Evolutionary conservation across 176 grass and related monocot genomes (phyloP).

Genomic region (Eragrostis curvula): DNA sequence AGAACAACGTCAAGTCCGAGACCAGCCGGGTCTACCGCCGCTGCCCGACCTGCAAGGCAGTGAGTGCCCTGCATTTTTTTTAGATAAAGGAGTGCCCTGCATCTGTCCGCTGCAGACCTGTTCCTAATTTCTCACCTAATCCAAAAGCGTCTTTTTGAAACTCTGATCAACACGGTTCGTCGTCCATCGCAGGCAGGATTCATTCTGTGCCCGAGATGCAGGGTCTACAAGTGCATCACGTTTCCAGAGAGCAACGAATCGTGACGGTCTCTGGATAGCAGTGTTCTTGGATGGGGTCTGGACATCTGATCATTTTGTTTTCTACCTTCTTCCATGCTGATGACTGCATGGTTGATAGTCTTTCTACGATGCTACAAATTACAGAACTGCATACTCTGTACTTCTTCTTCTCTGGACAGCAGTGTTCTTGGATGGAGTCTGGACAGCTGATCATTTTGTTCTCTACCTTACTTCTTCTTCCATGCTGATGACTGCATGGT

Average conservation of each 20-base stretch:
- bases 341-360: not conserved
- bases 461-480: not conserved
- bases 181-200: constrained; percentile 53
- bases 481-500: not conserved
- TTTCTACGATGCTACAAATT: not conserved
- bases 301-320: not conserved
- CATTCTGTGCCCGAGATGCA: constrained; percentile 70
- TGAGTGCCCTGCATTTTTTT: no score
- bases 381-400: not conserved
- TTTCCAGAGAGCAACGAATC: constrained; percentile 57
- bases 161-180: not conserved
- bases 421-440: no score
- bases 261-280: constrained; percentile 36
- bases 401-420: no score
- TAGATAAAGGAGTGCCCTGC: no score
- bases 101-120: not conserved
- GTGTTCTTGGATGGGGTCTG: not conserved
- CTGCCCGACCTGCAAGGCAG: constrained; percentile 82
- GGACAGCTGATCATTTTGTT: no score
- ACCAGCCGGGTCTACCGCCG: constrained; percentile 68
- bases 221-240: constrained; percentile 81
- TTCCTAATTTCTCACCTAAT: not conserved
- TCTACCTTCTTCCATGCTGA: not conserved
- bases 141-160: not conserved
- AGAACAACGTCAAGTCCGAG: constrained; percentile 75